Percentiles rank a stretch among this genome's conserved stretches.
phyloP scores from a whole-genome alignment of 352 stramenopile genomes.

The Saprolegnia diclina region DNA sequence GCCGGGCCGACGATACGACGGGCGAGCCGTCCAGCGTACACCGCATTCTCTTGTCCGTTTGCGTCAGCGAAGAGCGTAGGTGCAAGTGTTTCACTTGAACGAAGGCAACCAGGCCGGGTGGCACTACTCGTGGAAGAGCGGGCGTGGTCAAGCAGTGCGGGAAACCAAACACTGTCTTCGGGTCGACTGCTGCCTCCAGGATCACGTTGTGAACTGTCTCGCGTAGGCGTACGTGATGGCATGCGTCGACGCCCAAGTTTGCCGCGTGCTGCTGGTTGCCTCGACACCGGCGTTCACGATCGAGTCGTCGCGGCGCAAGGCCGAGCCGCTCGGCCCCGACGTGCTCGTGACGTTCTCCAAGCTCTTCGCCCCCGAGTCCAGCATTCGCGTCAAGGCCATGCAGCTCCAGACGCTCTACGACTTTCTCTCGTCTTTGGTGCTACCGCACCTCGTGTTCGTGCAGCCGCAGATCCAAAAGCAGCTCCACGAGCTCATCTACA shows the following conservation, averaged over 20 bases:
- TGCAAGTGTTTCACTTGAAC: slow-evolving; percentile 7
- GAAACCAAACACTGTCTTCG: slow-evolving; percentile 12
- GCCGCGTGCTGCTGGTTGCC: background rate
- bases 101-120: background rate
- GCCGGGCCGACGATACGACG: background rate
- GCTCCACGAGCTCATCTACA: slow-evolving; percentile 1
- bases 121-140: slow-evolving; percentile 12
- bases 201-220: background rate
- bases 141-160: background rate
- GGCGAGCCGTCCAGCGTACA: too few species aligned
- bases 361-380: background rate
- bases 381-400: background rate
- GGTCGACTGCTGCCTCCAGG: background rate
- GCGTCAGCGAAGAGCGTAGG: background rate
- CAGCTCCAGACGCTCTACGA: background rate
- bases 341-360: background rate
- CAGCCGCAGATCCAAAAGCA: slow-evolving; percentile 11
- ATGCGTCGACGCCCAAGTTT: background rate
- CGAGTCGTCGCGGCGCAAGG: slow-evolving; percentile 5
- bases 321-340: slow-evolving; percentile 3
- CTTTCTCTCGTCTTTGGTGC: background rate
- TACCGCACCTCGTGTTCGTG: background rate
- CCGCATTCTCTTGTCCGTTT: too few species aligned
- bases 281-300: slow-evolving; percentile 1
- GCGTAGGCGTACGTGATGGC: slow-evolving; percentile 6